Conservation (phyloP, 2,329 filamentous ascomycete species). For the Trichophyton mentagrophytes region DNA sequence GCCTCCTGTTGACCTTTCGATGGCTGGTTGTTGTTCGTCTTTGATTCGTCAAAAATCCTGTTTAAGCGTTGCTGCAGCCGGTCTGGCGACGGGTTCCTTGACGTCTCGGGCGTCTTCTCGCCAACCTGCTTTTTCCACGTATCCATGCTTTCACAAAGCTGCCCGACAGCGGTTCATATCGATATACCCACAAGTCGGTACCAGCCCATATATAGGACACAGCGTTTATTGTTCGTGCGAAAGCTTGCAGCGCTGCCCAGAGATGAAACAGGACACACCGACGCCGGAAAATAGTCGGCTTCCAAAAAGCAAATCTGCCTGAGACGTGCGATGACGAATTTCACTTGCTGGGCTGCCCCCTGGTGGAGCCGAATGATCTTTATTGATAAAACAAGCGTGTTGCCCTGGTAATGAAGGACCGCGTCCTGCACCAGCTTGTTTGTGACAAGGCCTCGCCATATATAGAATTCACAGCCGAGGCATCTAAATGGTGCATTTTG, state of each 20-base stretch:
- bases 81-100: constrained; percentile 3
- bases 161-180: not conserved
- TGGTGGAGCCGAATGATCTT: not conserved
- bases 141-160: constrained; percentile 6
- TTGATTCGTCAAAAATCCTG: constrained; percentile 2
- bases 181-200: not conserved
- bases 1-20: not conserved
- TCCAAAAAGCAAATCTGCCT: not conserved
- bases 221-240: not conserved
- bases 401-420: not conserved
- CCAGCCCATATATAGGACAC: not conserved
- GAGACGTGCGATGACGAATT: constrained; percentile 1
- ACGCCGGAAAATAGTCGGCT: not conserved
- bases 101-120: not conserved
- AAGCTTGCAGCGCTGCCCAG: not conserved
- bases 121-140: constrained; percentile 12
- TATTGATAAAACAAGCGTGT: constrained; percentile 1
- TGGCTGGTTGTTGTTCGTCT: not conserved
- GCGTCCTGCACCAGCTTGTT: not conserved
- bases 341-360: not conserved
- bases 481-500: not conserved
- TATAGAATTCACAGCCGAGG: not conserved
- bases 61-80: constrained; percentile 1
- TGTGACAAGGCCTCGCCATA: not conserved
- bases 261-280: not conserved